Evolutionary conservation across 2,329 filamentous ascomycete genomes (phyloP), one percentile per base, ranked within the genome.

Genomic region (Penicillium vulpinum): DNA sequence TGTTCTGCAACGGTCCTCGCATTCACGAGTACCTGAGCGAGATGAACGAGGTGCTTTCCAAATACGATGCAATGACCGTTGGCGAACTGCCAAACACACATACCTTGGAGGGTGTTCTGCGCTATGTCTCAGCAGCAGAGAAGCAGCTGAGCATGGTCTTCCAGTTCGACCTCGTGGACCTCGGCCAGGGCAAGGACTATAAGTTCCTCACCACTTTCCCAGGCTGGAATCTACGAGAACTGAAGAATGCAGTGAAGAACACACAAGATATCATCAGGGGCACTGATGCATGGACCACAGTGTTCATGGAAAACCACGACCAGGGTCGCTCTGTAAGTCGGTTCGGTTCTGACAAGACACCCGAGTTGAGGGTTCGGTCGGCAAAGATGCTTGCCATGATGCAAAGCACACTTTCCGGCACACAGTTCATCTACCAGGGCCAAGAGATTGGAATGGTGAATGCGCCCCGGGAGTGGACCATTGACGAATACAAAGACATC

Each of bases 81-180:
- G 88, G 88, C 47, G 88, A 91, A 72, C 81, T 89, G 26, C 85
- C 87, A 0, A 74, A 82, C 63, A 88, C 86, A 0, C 85, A 83
- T 0, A 81, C 87, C 54, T 78, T 81, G 28, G 70, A 73, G 4
- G 77, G 83, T 36, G 85, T 89, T 2, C 71, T 88, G 8, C 68
- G 78, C 18, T 89, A 87, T 60, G 84, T 89, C 15, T 80, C 81
- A 3, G 80, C 83, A 0, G 73, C 79, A 28, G 81, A 83, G 54
- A 80, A 81, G 57, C 83, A 88, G 70, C 74, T 90, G 47, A 82
- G 85, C 67, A 90, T 89, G 87, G 84, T 88, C 2, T 89, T 90
- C 71, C 84, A 68, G 43, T 67, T 68, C 36, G 62, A 67, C 57
- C 77, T 85, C 1, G 83, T 87, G 9, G 80, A 85, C 61, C 71